A percentile compares a stretch with the other conserved stretches of the same genome.
Evolutionary conservation across 306 rosid genomes (phyloP).

Genomic region (Hippophae rhamnoides): DNA sequence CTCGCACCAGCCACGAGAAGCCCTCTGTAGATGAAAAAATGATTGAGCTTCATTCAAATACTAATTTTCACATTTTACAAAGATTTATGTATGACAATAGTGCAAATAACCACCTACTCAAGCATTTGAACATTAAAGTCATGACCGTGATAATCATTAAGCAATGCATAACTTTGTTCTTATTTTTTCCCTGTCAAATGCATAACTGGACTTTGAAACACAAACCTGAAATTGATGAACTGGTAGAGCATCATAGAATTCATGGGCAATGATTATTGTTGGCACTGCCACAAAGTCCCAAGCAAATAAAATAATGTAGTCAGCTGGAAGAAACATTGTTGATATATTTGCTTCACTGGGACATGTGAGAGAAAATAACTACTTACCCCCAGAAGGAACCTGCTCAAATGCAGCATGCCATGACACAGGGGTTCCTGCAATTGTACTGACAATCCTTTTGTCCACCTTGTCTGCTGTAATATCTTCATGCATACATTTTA

Average conservation of each 20-base stretch:
- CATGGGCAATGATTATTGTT: slow-evolving; percentile 77
- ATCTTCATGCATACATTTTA: slow-evolving; percentile 58
- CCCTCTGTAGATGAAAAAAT: slow-evolving; percentile 33
- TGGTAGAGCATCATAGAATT: slow-evolving; percentile 89
- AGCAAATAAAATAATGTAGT: not conserved
- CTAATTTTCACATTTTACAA: too few relatives aligned
- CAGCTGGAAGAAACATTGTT: not conserved
- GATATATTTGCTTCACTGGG: not conserved
- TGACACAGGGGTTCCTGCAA: slow-evolving; percentile 67
- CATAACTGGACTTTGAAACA: not conserved
- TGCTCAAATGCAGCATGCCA: slow-evolving; percentile 91
- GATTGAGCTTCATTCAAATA: not conserved
- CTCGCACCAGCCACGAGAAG: slow-evolving; percentile 88
- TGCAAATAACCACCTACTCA: not conserved
- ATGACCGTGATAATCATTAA: not conserved
- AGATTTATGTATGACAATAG: not conserved
- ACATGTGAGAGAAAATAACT: slow-evolving; percentile 13
- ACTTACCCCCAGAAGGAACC: slow-evolving; percentile 86
- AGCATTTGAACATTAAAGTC: not conserved
- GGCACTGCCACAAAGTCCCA: slow-evolving; percentile 47
- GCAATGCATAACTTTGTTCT: not conserved
- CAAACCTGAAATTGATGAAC: slow-evolving; percentile 93
- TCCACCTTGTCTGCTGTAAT: slow-evolving; percentile 28
- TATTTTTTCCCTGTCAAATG: not conserved
- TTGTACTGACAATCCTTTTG: slow-evolving; percentile 43